A percentile compares a stretch with the other conserved stretches of the same genome.
These are phyloP conservation scores for Trypanosoma conorhini DNA, from an alignment of 208 protist species.

Conservation along the genomic window DNA sequence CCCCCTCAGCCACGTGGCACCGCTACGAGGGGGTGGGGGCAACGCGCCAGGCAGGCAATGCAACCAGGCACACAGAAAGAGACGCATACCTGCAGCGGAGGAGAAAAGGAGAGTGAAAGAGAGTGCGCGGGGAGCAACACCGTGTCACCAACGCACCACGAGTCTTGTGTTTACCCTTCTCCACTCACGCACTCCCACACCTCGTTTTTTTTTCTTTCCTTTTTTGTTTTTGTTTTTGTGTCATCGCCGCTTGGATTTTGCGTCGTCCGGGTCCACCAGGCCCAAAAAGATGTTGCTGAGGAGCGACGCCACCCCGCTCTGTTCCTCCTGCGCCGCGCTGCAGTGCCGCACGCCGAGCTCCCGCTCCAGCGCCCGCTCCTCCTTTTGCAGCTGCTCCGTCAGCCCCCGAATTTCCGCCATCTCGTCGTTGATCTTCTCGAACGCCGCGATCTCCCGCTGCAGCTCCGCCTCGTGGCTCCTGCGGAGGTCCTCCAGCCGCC, in stretches of 20 bases:
- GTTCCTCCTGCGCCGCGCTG: background rate
- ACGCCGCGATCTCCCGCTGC: slow-evolving; percentile 21
- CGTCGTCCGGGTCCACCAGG: slow-evolving; percentile 46
- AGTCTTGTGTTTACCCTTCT: too few species aligned
- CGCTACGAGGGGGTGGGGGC: too few species aligned
- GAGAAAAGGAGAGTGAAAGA: background rate
- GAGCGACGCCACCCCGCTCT: slow-evolving; percentile 14
- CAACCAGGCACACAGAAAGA: slow-evolving; percentile 19
- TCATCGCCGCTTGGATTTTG: slow-evolving; percentile 23
- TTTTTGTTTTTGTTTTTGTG: too few species aligned
- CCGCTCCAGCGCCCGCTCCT: slow-evolving; percentile 31
- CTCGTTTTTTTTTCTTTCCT: too few species aligned
- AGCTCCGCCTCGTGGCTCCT: slow-evolving; percentile 36
- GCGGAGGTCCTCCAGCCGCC: slow-evolving; percentile 36
- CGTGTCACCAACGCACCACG: too few species aligned
- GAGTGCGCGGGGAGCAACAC: too few species aligned
- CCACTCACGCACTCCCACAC: too few species aligned
- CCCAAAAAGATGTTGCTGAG: slow-evolving; percentile 29
- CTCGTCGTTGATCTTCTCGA: slow-evolving; percentile 32
- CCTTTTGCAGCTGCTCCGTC: slow-evolving; percentile 32
- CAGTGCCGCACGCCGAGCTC: slow-evolving; percentile 30
- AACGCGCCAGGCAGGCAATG: background rate
- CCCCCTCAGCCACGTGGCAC: too few species aligned
- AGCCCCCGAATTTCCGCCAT: slow-evolving; percentile 40
- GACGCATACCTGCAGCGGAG: background rate